These are phyloP conservation scores for Albophoma yamanashiensis DNA, from an alignment of 2,329 filamentous ascomycete genomes.

Conservation along the genomic window DNA sequence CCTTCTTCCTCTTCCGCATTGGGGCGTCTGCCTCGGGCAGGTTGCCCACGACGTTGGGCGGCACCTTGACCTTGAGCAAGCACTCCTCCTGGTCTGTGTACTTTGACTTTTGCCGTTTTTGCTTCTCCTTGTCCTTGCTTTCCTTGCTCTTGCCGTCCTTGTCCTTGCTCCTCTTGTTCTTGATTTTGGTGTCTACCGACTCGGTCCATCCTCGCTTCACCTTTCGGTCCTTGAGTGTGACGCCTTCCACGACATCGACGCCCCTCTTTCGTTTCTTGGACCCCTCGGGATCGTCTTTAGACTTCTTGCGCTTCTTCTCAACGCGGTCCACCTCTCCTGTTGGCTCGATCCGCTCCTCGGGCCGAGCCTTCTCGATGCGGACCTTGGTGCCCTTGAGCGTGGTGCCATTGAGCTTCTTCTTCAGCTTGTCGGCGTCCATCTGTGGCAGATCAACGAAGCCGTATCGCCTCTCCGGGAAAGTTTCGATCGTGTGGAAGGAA, in stretches of 20 bases:
- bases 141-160: conserved; percentile 36
- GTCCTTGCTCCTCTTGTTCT: conserved; percentile 36
- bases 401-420: conserved; percentile 80
- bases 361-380: conserved; percentile 69
- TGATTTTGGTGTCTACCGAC: conserved; percentile 37
- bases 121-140: conserved; percentile 40
- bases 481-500: conserved; percentile 78
- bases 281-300: conserved; percentile 20
- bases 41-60: conserved; percentile 34
- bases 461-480: conserved; percentile 84
- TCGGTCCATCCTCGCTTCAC: conserved; percentile 89
- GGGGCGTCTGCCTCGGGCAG: conserved; percentile 27
- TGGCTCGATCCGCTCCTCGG: conserved; percentile 30
- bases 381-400: conserved; percentile 80
- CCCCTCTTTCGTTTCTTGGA: conserved; percentile 41
- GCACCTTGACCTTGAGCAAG: conserved; percentile 71
- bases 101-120: conserved; percentile 57
- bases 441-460: conserved; percentile 78
- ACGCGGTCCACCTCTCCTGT: conserved; percentile 19
- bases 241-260: conserved; percentile 46
- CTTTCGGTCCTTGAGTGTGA: conserved; percentile 64
- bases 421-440: conserved; percentile 80
- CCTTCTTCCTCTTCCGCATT: conserved; percentile 51
- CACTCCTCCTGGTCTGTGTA: conserved; percentile 75
- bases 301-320: conserved; percentile 20